These are phyloP conservation scores for Phytophthora cactorum DNA, from an alignment of 352 stramenopile genomes.

Conservation along the genomic window DNA sequence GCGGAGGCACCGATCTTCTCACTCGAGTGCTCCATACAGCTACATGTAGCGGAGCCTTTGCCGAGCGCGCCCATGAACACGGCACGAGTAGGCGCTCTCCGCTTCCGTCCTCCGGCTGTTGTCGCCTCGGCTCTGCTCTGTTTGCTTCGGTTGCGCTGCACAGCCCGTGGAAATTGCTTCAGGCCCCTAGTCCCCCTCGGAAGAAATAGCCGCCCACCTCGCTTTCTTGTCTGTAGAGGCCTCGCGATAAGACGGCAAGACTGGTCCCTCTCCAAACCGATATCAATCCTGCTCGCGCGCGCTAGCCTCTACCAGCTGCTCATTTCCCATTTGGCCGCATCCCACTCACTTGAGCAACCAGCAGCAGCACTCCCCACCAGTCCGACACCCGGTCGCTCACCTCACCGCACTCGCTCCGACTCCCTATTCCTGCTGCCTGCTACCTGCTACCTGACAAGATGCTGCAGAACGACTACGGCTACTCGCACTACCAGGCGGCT, in stretches of 20 bases:
- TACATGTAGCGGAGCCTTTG: slow-evolving; percentile 13
- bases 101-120: slow-evolving; percentile 21
- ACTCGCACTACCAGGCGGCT: slow-evolving; percentile 55
- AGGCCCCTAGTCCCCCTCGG: slow-evolving; percentile 22
- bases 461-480: slow-evolving; percentile 71
- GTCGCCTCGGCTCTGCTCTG: slow-evolving; percentile 20
- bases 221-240: slow-evolving; percentile 47
- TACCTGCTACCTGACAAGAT: slow-evolving; percentile 28
- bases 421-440: slow-evolving; percentile 3
- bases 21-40: slow-evolving; percentile 11
- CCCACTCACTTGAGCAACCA: slow-evolving; percentile 26
- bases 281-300: not conserved
- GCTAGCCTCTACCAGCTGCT: slow-evolving; percentile 54
- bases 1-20: slow-evolving; percentile 11
- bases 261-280: slow-evolving; percentile 11
- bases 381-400: not conserved
- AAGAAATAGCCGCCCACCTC: slow-evolving; percentile 27
- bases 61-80: not conserved
- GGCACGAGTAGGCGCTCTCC: not conserved
- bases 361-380: not conserved
- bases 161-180: slow-evolving; percentile 4
- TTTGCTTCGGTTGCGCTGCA: slow-evolving; percentile 22
- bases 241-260: slow-evolving; percentile 40
- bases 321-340: slow-evolving; percentile 79
- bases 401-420: not conserved